These are phyloP conservation scores for Aspergillus campestris DNA, from an alignment of 495 filamentous ascomycete genomes.

Conservation along the genomic window DNA sequence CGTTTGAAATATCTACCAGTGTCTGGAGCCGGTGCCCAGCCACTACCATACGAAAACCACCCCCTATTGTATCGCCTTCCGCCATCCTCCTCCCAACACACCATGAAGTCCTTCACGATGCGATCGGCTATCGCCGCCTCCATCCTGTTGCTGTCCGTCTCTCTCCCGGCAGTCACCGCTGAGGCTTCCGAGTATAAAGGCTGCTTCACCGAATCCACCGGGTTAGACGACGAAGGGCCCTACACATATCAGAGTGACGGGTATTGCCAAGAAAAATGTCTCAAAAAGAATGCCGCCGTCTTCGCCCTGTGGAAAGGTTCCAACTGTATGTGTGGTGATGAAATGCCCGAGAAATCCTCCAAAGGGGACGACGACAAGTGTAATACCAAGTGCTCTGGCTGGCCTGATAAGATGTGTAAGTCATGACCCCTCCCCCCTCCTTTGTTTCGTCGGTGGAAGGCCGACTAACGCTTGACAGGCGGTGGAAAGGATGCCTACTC, in stretches of 20 bases:
- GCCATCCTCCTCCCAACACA: slow-evolving; percentile 7
- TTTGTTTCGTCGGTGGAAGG: not conserved
- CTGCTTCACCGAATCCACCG: slow-evolving; percentile 20
- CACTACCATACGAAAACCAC: not conserved
- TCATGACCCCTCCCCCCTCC: slow-evolving; percentile 1
- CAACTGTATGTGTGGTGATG: slow-evolving; percentile 40
- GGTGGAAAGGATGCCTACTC: slow-evolving; percentile 36
- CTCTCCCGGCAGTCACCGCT: slow-evolving; percentile 11
- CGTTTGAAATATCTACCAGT: slow-evolving; percentile 14
- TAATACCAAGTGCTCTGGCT: slow-evolving; percentile 34
- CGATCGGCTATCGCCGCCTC: slow-evolving; percentile 21
- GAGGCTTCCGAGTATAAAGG: slow-evolving; percentile 22
- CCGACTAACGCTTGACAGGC: slow-evolving; percentile 19
- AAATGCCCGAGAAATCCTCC: slow-evolving; percentile 30
- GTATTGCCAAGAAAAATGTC: slow-evolving; percentile 38
- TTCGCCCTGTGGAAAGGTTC: slow-evolving; percentile 36
- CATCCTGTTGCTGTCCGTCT: slow-evolving; percentile 19
- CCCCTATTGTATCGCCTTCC: not conserved
- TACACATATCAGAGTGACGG: slow-evolving; percentile 42
- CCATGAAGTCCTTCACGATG: slow-evolving; percentile 24
- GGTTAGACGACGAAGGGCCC: slow-evolving; percentile 24
- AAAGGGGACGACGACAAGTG: slow-evolving; percentile 33
- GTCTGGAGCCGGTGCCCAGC: slow-evolving; percentile 16
- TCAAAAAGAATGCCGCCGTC: slow-evolving; percentile 21
- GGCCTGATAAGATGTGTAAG: slow-evolving; percentile 39